These are phyloP conservation scores for Chaetomium olivaceum DNA, from an alignment of 2,329 filamentous ascomycete genomes.

Conservation along the genomic window DNA sequence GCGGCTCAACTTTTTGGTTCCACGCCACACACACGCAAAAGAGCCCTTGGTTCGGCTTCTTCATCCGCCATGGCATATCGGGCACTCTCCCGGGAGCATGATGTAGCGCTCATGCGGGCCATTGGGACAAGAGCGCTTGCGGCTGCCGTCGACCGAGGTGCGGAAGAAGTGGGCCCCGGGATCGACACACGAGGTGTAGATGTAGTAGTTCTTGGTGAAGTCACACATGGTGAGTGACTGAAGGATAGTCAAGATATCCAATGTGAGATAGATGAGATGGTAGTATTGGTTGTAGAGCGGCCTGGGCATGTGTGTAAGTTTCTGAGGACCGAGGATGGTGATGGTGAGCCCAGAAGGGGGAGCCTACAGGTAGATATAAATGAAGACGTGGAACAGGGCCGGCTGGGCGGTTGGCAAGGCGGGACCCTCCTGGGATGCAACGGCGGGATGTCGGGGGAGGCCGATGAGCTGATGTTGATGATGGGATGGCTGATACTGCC, in stretches of 20 bases:
- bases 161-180: constrained; percentile 70
- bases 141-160: constrained; percentile 66
- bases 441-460: constrained; percentile 19
- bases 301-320: background rate
- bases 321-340: background rate
- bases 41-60: background rate
- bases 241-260: background rate
- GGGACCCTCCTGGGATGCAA: constrained; percentile 26
- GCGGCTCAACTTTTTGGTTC: background rate
- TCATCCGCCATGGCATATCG: constrained; percentile 45
- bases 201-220: constrained; percentile 75
- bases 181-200: constrained; percentile 70
- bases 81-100: constrained; percentile 45
- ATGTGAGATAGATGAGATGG: background rate
- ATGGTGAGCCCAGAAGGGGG: background rate
- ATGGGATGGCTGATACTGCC: constrained; percentile 11
- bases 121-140: constrained; percentile 58
- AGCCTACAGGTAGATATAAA: constrained; percentile 22
- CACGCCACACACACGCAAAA: background rate
- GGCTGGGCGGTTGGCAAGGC: constrained; percentile 16
- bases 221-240: constrained; percentile 50
- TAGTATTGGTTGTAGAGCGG: background rate
- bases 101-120: constrained; percentile 75
- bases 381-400: background rate
- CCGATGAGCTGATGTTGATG: constrained; percentile 20